phyloP scores from a whole-genome alignment of 2,329 filamentous ascomycete genomes.

The Orbilia ellipsospora region DNA sequence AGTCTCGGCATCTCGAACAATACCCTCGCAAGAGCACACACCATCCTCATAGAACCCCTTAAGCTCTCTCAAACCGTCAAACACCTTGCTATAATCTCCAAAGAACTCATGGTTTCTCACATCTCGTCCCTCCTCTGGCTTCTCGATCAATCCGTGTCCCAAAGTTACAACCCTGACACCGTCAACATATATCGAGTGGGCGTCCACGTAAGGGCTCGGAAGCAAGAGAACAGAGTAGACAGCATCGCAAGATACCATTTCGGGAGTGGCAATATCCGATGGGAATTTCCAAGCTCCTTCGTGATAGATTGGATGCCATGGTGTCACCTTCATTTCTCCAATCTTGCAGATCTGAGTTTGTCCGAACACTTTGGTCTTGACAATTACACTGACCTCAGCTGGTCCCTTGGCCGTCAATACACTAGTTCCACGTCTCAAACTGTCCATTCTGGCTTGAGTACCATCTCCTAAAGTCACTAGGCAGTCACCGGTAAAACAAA shows the following conservation, averaged over 20 bases:
- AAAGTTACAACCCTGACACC: constrained; percentile 69
- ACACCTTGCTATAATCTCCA: constrained; percentile 66
- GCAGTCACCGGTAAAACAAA: constrained; percentile 69
- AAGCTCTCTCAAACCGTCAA: constrained; percentile 62
- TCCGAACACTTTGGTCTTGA: constrained; percentile 66
- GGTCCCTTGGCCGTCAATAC: constrained; percentile 68
- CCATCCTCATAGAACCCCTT: constrained; percentile 63
- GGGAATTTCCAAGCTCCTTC: constrained; percentile 67
- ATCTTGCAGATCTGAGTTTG: constrained; percentile 65
- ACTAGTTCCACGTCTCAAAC: constrained; percentile 65
- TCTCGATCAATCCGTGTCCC: constrained; percentile 67
- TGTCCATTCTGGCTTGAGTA: constrained; percentile 63
- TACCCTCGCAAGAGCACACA: constrained; percentile 64
- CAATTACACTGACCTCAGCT: constrained; percentile 66
- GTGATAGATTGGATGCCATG: constrained; percentile 70
- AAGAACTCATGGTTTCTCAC: constrained; percentile 69
- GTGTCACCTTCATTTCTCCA: constrained; percentile 67
- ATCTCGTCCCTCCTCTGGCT: constrained; percentile 59
- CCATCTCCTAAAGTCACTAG: constrained; percentile 65
- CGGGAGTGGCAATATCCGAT: constrained; percentile 60
- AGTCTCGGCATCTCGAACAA: constrained; percentile 62
- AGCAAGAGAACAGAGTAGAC: constrained; percentile 71
- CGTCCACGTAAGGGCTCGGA: constrained; percentile 63
- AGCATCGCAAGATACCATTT: constrained; percentile 64
- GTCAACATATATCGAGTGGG: constrained; percentile 66